Evolutionary conservation across 2,329 filamentous ascomycete genomes (phyloP), one percentile per base, ranked within the genome.

Genomic region (Onygenales sp.): DNA sequence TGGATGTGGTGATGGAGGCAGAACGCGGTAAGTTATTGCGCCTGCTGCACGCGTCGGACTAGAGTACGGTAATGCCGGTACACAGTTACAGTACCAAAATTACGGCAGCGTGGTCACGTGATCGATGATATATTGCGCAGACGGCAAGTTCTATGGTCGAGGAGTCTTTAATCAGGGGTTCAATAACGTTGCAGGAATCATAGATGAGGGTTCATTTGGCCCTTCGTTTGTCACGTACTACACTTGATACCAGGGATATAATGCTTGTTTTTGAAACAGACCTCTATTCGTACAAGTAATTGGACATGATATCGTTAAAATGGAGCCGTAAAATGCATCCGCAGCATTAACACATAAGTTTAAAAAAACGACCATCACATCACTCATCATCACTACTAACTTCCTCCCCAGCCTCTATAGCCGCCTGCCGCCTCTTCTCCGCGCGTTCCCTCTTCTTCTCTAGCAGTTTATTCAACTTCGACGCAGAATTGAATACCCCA

Each of bases 401-500:
- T 47, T 78, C 77, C 58, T 78, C 76, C 0, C 76, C 78, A 33
- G 73, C 74, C 40, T 76, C 78, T 56, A 78, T 76, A 32, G 74
- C 76, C 59, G 73, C 71, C 52, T 78, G 71, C 55, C 77, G 74
- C 58, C 74, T 74, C 63, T 76, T 81, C 47, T 71, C 72, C 50
- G 77, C 79, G 55, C 77, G 74, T 58, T 81, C 79, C 55, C 77
- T 73, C 67, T 86, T 87, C 72, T 75, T 82, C 21, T 91, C 87
- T 54, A 97, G 68, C 59, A 97, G 67, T 67, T 86, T 88, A 66
- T 86, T 87, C 62, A 97, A 65, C 60, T 85, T 86, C 74, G 89
- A 94, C 1, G 91, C 90, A 3, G 82, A 80, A 66, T 94, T 95
- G 64, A 97, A 97, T 0, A 94, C 88, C 0, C 93, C 93, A 33